A percentile compares a stretch with the other conserved stretches of the same genome.
phyloP scores from a whole-genome alignment of 139 green algal genomes.

The Chlamydomonas incerta region DNA sequence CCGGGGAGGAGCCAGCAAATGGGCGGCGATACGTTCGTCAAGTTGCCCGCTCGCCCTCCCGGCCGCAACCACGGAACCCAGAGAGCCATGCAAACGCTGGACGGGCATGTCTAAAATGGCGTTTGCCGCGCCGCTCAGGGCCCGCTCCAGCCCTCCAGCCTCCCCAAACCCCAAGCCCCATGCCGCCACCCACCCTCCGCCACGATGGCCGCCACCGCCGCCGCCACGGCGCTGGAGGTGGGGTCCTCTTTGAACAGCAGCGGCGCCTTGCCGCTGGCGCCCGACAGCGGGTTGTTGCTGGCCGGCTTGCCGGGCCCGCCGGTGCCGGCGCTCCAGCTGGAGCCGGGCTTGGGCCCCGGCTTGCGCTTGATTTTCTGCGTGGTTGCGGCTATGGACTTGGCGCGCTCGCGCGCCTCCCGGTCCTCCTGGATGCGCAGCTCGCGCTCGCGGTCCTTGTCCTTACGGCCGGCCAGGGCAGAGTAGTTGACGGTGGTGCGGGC shows the following conservation, averaged over 20 bases:
- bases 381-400: neutral
- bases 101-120: too few relatives aligned
- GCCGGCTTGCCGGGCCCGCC: neutral
- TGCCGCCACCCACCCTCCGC: constrained; percentile 20
- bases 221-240: neutral
- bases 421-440: constrained; percentile 10
- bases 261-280: neutral
- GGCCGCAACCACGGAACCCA: too few relatives aligned
- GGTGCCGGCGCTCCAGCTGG: constrained; percentile 20
- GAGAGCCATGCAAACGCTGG: too few relatives aligned
- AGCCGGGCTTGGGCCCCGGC: constrained; percentile 1
- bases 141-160: too few relatives aligned
- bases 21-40: too few relatives aligned
- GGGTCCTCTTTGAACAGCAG: constrained; percentile 39
- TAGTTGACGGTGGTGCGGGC: constrained; percentile 57
- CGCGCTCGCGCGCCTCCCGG: constrained; percentile 1
- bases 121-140: too few relatives aligned
- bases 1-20: too few relatives aligned
- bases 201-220: constrained; percentile 10
- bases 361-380: constrained; percentile 1
- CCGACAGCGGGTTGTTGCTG: neutral
- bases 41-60: too few relatives aligned
- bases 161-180: too few relatives aligned
- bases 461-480: constrained; percentile 32
- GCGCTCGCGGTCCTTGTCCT: constrained; percentile 38